Evolutionary conservation across 306 rosid species (phyloP).

Genomic region (Vigna trinervia): DNA sequence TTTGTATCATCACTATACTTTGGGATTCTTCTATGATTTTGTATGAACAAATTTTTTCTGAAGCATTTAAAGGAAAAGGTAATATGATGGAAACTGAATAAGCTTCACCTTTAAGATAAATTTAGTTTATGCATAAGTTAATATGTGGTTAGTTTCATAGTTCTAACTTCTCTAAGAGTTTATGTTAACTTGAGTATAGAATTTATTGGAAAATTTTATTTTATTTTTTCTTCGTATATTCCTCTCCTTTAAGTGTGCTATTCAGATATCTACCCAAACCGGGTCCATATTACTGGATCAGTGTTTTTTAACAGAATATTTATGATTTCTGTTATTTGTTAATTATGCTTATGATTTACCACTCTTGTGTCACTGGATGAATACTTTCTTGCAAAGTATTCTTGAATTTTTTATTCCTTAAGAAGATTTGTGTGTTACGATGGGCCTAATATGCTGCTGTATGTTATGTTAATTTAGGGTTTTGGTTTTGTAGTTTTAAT

Average conservation of each 20-base stretch:
- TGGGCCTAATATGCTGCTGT: background rate
- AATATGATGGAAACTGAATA: no score
- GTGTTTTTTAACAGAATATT: conserved; percentile 3
- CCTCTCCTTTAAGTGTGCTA: background rate
- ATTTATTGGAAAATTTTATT: background rate
- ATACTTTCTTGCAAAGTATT: conserved; percentile 13
- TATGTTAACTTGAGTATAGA: no score
- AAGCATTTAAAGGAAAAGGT: no score
- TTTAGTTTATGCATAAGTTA: no score
- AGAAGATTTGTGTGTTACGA: conserved; percentile 9
- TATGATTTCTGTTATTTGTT: background rate
- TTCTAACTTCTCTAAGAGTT: no score
- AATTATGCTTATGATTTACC: background rate
- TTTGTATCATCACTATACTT: conserved; percentile 4
- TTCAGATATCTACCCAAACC: background rate
- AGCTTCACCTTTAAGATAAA: no score
- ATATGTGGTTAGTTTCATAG: no score
- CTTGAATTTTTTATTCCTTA: background rate
- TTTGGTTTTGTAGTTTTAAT: background rate
- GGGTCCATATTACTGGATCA: conserved; percentile 11
- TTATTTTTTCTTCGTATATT: background rate
- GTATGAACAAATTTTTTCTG: no score
- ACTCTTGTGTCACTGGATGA: conserved; percentile 8
- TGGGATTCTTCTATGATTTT: background rate
- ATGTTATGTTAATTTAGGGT: conserved; percentile 6